phyloP scores from a whole-genome alignment of 345 rosid species.

The Syzygium aqueum region DNA sequence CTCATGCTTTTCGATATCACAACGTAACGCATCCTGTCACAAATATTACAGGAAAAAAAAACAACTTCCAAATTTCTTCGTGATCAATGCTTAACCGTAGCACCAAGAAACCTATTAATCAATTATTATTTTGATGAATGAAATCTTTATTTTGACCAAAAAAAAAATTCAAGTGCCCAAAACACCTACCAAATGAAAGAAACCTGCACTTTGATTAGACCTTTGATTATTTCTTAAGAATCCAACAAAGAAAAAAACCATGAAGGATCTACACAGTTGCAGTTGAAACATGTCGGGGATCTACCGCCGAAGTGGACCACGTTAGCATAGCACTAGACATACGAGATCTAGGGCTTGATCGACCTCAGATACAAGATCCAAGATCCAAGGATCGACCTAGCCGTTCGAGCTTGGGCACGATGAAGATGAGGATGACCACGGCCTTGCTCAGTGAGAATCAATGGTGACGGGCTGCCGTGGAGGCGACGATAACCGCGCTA shows the following conservation, averaged over 20 bases:
- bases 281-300: neutral
- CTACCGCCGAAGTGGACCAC: neutral
- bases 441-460: neutral
- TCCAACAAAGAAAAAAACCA: neutral
- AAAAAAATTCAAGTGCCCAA: neutral
- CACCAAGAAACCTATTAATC: neutral
- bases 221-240: neutral
- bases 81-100: neutral
- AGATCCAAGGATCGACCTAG: neutral
- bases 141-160: too few relatives aligned
- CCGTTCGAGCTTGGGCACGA: neutral
- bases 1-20: too few relatives aligned
- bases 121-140: too few relatives aligned
- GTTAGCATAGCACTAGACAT: neutral
- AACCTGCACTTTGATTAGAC: neutral
- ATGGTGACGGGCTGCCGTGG: neutral
- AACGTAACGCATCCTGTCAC: too few relatives aligned
- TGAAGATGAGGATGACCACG: neutral
- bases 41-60: neutral
- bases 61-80: neutral
- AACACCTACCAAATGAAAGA: neutral
- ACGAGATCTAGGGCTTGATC: neutral
- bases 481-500: neutral
- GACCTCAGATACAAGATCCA: neutral
- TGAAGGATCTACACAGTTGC: neutral